These are phyloP conservation scores for Chaetothyriales sp. DNA, from an alignment of 2,329 filamentous ascomycete genomes.

Conservation along the genomic window DNA sequence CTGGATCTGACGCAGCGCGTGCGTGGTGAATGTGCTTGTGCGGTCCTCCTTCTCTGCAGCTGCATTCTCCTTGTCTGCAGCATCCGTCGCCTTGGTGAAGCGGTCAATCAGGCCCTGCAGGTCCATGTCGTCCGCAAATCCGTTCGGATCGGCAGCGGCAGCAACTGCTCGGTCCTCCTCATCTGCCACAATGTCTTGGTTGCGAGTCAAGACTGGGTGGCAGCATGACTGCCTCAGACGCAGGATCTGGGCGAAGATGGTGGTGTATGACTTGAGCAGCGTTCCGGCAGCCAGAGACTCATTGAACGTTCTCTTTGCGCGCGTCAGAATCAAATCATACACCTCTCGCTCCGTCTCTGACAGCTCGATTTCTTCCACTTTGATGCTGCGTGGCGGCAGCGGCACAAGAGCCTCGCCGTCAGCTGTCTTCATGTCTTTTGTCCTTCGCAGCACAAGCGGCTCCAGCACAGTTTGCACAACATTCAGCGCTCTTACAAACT, in stretches of 20 bases:
- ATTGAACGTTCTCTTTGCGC: conserved; percentile 69
- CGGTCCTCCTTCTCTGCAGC: conserved; percentile 36
- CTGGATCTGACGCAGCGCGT: conserved; percentile 81
- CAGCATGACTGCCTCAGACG: conserved; percentile 88
- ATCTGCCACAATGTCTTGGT: conserved; percentile 68
- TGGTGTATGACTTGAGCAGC: conserved; percentile 86
- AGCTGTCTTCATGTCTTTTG: conserved; percentile 96
- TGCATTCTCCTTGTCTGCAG: conserved; percentile 37
- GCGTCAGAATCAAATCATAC: conserved; percentile 76
- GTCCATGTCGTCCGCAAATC: conserved; percentile 91
- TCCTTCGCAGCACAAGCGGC: conserved; percentile 83
- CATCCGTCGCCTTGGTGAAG: conserved; percentile 57
- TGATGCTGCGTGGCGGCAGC: conserved; percentile 62
- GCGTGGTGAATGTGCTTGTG: conserved; percentile 63
- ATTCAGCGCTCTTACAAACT: conserved; percentile 83
- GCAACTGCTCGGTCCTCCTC: conserved; percentile 56
- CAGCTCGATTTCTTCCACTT: conserved; percentile 77
- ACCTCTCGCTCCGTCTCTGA: conserved; percentile 75
- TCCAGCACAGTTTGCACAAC: conserved; percentile 95
- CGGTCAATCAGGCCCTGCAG: conserved; percentile 68
- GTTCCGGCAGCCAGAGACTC: conserved; percentile 83
- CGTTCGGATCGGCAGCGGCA: conserved; percentile 62
- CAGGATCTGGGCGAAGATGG: conserved; percentile 91
- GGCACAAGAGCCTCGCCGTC: conserved; percentile 67
- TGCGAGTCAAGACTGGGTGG: conserved; percentile 77